Evolutionary conservation across 2,329 filamentous ascomycete genomes (phyloP), one percentile per base, ranked within the genome.

Genomic region (Zasmidium citrigriseum): DNA sequence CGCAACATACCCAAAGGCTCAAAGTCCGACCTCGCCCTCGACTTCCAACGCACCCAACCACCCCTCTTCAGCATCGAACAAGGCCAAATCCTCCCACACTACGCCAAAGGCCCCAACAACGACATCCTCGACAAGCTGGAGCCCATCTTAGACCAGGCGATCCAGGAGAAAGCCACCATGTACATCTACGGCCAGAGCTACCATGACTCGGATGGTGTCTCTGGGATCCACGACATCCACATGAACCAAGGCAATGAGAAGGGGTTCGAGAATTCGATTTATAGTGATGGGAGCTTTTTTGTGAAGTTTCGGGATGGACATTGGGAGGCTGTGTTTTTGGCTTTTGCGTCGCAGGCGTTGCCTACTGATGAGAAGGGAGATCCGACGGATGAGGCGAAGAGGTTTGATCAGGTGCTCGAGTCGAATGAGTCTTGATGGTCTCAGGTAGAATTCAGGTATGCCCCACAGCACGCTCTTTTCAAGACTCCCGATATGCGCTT

Each of bases 181-280:
- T 77, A 75, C 59, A 64, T 77, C 20, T 77, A 68, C 51, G 75
- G 75, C 5, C 41, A 52, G 49, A 51, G 48, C 48, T 57, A 57
- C 21, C 55, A 57, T n/a, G 55, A 57, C 27, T 70, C 69, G n/a
- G 68, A 72, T 20, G 76, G 71, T 58, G 64, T 63, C 18, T 63
- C 68, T 18, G 74, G 74, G 1, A 74, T 76, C 34, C 72, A 77
- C 60, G 74, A 77, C 54, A 67, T 77, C 10, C 76, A 77, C 59
- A 76, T 76, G 73, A 76, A 76, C 50, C 75, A 76, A 61, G 74
- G 74, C 44, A 76, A 72, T 60, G 60, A 64, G 20, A 48, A 41
- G 23, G 64, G 64, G 7, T 73, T 65, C 24, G 68, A 72, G 46
- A 77, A 77, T 58, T 73, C 70, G 20, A 70, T 71, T 2, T 71